phyloP scores from a whole-genome alignment of 1,284 basidiomycete species.

The Ceratobasidium sp. region DNA sequence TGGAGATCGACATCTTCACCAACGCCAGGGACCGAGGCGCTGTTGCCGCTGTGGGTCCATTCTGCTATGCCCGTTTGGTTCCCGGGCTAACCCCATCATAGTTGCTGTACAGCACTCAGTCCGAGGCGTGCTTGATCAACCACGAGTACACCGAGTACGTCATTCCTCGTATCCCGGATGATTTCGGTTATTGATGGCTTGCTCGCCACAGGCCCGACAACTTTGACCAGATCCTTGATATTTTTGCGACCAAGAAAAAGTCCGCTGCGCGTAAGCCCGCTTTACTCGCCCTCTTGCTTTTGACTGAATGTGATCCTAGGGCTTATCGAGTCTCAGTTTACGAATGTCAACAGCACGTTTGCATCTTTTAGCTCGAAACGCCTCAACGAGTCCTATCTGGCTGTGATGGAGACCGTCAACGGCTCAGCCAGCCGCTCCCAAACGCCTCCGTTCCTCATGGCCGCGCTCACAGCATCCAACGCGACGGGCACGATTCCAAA shows the following conservation, averaged over 20 bases:
- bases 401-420: constrained; percentile 60
- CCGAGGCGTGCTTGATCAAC: constrained; percentile 76
- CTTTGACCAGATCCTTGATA: constrained; percentile 78
- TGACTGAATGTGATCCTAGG: constrained; percentile 45
- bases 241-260: constrained; percentile 70
- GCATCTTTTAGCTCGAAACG: constrained; percentile 64
- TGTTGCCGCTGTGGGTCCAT: constrained; percentile 67
- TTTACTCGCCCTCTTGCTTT: background rate
- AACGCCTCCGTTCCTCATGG: constrained; percentile 67
- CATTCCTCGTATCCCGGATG: background rate
- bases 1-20: constrained; percentile 76
- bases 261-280: constrained; percentile 54
- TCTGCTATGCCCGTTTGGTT: constrained; percentile 20
- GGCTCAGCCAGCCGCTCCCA: constrained; percentile 51
- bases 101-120: constrained; percentile 78
- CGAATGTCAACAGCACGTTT: constrained; percentile 60
- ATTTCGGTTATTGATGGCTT: background rate
- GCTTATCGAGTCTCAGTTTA: constrained; percentile 70
- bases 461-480: constrained; percentile 70
- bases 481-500: constrained; percentile 55
- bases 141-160: constrained; percentile 60
- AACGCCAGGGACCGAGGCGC: constrained; percentile 78
- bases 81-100: constrained; percentile 49
- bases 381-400: constrained; percentile 61
- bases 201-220: constrained; percentile 57